Percentiles rank a stretch among this genome's conserved stretches.
phyloP scores from a whole-genome alignment of 176 grass and related monocot genomes.

The Cocos nucifera region DNA sequence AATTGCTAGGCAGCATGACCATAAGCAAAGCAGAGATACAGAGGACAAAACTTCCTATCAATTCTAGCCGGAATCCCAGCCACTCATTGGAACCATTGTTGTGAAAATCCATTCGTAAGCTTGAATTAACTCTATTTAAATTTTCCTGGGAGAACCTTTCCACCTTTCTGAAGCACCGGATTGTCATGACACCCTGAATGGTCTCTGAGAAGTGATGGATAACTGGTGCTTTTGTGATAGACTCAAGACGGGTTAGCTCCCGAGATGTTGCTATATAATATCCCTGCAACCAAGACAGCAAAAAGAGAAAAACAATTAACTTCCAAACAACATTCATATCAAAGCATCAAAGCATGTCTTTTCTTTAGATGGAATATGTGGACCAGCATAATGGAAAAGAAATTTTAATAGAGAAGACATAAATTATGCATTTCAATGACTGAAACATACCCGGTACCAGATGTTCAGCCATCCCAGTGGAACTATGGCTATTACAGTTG shows the following conservation, averaged over 20 bases:
- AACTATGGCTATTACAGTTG: slow-evolving; percentile 53
- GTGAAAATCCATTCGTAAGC: slow-evolving; percentile 94
- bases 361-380: too few relatives aligned
- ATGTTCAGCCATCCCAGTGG: slow-evolving; percentile 71
- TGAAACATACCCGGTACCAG: slow-evolving; percentile 71
- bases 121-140: slow-evolving; percentile 70
- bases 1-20: slow-evolving; percentile 67
- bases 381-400: too few relatives aligned
- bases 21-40: slow-evolving; percentile 79
- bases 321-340: too few relatives aligned
- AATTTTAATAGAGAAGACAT: too few relatives aligned
- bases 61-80: slow-evolving; percentile 82
- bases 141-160: slow-evolving; percentile 64
- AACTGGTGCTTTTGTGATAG: slow-evolving; percentile 95
- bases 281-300: slow-evolving; percentile 22
- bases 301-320: neutral
- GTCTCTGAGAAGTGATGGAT: slow-evolving; percentile 99
- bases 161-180: slow-evolving; percentile 85
- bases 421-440: too few relatives aligned
- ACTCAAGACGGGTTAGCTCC: slow-evolving; percentile 88
- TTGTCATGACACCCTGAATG: slow-evolving; percentile 80
- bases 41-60: slow-evolving; percentile 73
- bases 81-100: slow-evolving; percentile 96
- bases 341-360: too few relatives aligned
- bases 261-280: slow-evolving; percentile 84